Conservation (phyloP, 805 yeast genomes). For the Candida golubevii region DNA sequence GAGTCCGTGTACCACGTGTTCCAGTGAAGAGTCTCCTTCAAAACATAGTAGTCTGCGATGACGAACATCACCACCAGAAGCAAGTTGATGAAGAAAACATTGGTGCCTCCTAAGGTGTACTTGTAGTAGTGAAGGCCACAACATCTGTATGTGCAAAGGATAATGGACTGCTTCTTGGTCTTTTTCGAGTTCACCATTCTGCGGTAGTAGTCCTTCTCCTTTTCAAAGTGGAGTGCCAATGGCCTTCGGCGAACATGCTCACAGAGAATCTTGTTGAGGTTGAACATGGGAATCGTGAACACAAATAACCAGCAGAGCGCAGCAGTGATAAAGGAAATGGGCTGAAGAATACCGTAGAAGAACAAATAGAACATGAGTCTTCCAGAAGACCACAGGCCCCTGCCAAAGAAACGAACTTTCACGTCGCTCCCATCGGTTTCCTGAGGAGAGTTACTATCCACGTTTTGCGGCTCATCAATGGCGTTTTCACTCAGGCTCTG, state of each 20-base stretch:
- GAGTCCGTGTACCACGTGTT: conserved; percentile 53
- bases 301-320: conserved; percentile 75
- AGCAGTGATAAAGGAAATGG: conserved; percentile 54
- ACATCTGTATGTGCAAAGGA: conserved; percentile 88
- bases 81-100: conserved; percentile 84
- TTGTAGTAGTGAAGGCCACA: conserved; percentile 92
- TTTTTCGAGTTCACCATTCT: conserved; percentile 22
- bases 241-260: conserved; percentile 88
- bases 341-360: conserved; percentile 68
- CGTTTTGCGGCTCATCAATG: conserved; percentile 14
- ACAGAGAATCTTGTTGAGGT: conserved; percentile 61
- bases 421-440: conserved; percentile 25
- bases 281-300: conserved; percentile 91
- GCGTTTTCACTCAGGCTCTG: conserved; percentile 12
- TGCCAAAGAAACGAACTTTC: conserved; percentile 68
- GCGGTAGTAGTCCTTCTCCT: conserved; percentile 47
- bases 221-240: conserved; percentile 71
- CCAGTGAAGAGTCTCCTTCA: conserved; percentile 43
- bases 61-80: conserved; percentile 76
- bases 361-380: conserved; percentile 69
- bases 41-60: conserved; percentile 66
- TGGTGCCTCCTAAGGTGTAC: conserved; percentile 94
- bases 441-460: conserved; percentile 1
- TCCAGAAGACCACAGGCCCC: conserved; percentile 89
- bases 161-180: conserved; percentile 47